phyloP scores from a whole-genome alignment of 2,329 filamentous ascomycete genomes.

The Penicillium olsonii region DNA sequence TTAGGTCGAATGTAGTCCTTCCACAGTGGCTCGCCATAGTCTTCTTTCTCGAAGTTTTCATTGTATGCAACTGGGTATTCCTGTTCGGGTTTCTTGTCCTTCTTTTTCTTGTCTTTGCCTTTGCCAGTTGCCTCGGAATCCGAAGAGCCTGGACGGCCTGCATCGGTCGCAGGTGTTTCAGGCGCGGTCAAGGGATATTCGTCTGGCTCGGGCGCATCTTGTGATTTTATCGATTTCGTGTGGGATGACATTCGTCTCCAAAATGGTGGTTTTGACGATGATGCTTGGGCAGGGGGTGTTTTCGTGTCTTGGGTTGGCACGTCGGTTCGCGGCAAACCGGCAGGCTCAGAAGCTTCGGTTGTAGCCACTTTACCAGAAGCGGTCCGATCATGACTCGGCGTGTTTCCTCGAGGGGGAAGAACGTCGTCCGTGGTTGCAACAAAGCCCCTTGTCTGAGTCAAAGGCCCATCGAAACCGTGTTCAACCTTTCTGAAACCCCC shows the following conservation, averaged over 20 bases:
- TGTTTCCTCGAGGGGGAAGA: slow-evolving; percentile 4
- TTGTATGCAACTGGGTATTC: slow-evolving; percentile 67
- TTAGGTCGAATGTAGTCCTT: slow-evolving; percentile 77
- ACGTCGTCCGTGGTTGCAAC: slow-evolving; percentile 18
- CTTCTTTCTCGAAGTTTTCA: slow-evolving; percentile 61
- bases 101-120: slow-evolving; percentile 17
- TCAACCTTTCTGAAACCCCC: slow-evolving; percentile 46
- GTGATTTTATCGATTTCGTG: slow-evolving; percentile 28
- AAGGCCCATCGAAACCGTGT: slow-evolving; percentile 36
- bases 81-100: slow-evolving; percentile 29
- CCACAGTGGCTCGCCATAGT: slow-evolving; percentile 71
- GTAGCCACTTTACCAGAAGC: slow-evolving; percentile 8
- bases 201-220: slow-evolving; percentile 29
- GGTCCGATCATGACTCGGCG: slow-evolving; percentile 1
- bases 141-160: slow-evolving; percentile 4
- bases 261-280: slow-evolving; percentile 30
- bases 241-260: slow-evolving; percentile 38
- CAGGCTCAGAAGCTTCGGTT: background rate
- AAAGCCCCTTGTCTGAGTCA: slow-evolving; percentile 39
- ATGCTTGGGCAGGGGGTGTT: slow-evolving; percentile 3
- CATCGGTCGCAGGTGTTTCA: slow-evolving; percentile 24
- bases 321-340: slow-evolving; percentile 4
- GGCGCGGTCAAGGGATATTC: slow-evolving; percentile 41
- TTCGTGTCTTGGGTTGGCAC: slow-evolving; percentile 5
- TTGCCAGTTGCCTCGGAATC: slow-evolving; percentile 11